These are phyloP conservation scores for Talaromyces sp. DNA, from an alignment of 2,329 filamentous ascomycete genomes.

Conservation along the genomic window DNA sequence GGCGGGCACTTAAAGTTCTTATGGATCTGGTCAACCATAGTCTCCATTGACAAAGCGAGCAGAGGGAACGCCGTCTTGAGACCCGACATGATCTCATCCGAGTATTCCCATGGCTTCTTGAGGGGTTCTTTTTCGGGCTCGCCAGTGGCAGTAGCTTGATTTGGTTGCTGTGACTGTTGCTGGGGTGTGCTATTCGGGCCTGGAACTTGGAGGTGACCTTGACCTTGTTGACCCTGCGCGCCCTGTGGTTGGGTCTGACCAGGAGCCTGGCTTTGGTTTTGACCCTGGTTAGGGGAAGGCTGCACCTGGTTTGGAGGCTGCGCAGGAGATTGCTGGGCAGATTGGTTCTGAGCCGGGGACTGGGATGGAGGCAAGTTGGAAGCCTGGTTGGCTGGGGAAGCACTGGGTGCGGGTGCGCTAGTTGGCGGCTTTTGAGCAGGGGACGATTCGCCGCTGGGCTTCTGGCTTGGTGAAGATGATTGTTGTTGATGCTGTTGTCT, in stretches of 20 bases:
- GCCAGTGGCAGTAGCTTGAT: slow-evolving; percentile 20
- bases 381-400: slow-evolving; percentile 28
- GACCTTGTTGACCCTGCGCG: slow-evolving; percentile 21
- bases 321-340: slow-evolving; percentile 25
- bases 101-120: slow-evolving; percentile 93
- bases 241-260: slow-evolving; percentile 23
- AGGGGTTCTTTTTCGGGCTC: slow-evolving; percentile 48
- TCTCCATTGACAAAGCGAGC: slow-evolving; percentile 96
- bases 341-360: slow-evolving; percentile 26
- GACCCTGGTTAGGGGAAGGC: slow-evolving; percentile 23
- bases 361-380: slow-evolving; percentile 28
- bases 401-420: slow-evolving; percentile 38
- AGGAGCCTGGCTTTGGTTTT: slow-evolving; percentile 18
- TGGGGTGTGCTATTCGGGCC: slow-evolving; percentile 27
- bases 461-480: slow-evolving; percentile 38
- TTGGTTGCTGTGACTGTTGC: slow-evolving; percentile 24
- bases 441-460: slow-evolving; percentile 46
- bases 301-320: slow-evolving; percentile 24
- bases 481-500: slow-evolving; percentile 67
- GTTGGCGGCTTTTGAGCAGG: slow-evolving; percentile 51
- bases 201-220: slow-evolving; percentile 33
- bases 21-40: slow-evolving; percentile 98
- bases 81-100: slow-evolving; percentile 91
- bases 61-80: slow-evolving; percentile 97
- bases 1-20: slow-evolving; percentile 99